Base-by-base conservation (phyloP, 2,329 filamentous ascomycete genomes). In the Penicillium freii region DNA sequence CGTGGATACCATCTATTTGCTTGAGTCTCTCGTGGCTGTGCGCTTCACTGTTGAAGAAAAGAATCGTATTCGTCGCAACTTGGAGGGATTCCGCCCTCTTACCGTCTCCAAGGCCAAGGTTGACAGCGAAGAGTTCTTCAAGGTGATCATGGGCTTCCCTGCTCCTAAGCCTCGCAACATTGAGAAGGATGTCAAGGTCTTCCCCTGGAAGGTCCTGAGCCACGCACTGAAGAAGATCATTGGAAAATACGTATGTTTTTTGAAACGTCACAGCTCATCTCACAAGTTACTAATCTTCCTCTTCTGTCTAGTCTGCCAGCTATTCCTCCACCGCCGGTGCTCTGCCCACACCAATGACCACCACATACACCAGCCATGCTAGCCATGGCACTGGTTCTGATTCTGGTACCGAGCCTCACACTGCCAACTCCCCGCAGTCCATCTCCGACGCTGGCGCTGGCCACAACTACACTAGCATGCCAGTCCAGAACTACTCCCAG, bases 121-220 rank as follows among this genome's bases (percentile, higher is more conserved):
- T 1, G 93, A 97, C 58, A 96, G 90, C 72, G 93, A 97, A 73
- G 91, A 95, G 54, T 97, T 97, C 75, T 97, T 97, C 86, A 97
- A 97, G 79, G 84, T 97, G 68, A 97, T 99, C 77, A 99, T 99
- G 94, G 91, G 87, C 1, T 97, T 97, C 71, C 91, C 92, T 13
- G 90, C 89, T 59, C 94, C 94, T 2, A 97, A 97, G 77, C 94
- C 94, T 19, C 84, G 94, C 61, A 97, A 97, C 71, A 99, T 99
- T 63, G 94, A 97, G 80, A 99, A 99, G 79, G 93, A 97, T 70
- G 92, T 99, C 71, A 99, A 99, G 78, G 94, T 97, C 13, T 99
- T 97, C 71, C 89, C 92, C 5, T 99, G 94, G 94, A 94, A 92
- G 75, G 91, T 94, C 59, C 82, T 99, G 44, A 84, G 85, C 48